Percentiles rank a stretch among this genome's conserved stretches.
Evolutionary conservation across 2,329 filamentous ascomycete genomes (phyloP).

Genomic region (Trichoderma arundinaceum): DNA sequence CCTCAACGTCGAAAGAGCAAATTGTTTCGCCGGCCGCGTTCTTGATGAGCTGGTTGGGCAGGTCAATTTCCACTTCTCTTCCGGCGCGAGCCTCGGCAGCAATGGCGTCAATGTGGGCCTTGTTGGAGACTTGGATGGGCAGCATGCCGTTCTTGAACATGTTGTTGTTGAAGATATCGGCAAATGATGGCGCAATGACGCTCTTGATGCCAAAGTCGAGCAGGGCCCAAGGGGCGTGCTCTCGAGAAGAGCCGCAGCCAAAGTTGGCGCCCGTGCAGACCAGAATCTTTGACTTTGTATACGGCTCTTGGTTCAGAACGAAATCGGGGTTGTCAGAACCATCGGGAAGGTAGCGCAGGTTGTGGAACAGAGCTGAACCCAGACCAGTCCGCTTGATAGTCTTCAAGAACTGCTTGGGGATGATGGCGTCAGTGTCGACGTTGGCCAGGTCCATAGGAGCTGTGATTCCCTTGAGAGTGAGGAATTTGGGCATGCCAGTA

Average conservation of each 20-base stretch:
- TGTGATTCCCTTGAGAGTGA: slow-evolving; percentile 80
- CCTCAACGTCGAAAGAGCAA: slow-evolving; percentile 83
- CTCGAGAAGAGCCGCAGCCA: slow-evolving; percentile 88
- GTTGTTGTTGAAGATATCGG: slow-evolving; percentile 95
- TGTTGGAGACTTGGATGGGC: slow-evolving; percentile 76
- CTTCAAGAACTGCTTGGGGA: slow-evolving; percentile 98
- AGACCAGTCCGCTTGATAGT: slow-evolving; percentile 98
- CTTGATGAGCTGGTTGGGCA: slow-evolving; percentile 83
- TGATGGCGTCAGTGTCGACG: slow-evolving; percentile 98
- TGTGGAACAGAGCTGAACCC: slow-evolving; percentile 84
- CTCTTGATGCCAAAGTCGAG: slow-evolving; percentile 96
- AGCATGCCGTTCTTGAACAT: slow-evolving; percentile 99
- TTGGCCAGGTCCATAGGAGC: slow-evolving; percentile 88
- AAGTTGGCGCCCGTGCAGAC: slow-evolving; percentile 94
- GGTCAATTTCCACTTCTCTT: slow-evolving; percentile 85
- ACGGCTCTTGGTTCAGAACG: slow-evolving; percentile 88
- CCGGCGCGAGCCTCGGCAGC: slow-evolving; percentile 79
- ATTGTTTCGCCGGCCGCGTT: slow-evolving; percentile 75
- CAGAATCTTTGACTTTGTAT: slow-evolving; percentile 83
- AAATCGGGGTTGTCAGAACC: slow-evolving; percentile 80
- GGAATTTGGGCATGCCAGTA: slow-evolving; percentile 82
- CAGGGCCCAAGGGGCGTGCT: slow-evolving; percentile 96
- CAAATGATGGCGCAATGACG: slow-evolving; percentile 82
- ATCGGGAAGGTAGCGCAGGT: slow-evolving; percentile 76
- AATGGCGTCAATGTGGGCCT: slow-evolving; percentile 69